Percentiles rank a stretch among this genome's conserved stretches.
Conservation (phyloP, 1,284 basidiomycete species). For the Ceratobasidium sp. region DNA sequence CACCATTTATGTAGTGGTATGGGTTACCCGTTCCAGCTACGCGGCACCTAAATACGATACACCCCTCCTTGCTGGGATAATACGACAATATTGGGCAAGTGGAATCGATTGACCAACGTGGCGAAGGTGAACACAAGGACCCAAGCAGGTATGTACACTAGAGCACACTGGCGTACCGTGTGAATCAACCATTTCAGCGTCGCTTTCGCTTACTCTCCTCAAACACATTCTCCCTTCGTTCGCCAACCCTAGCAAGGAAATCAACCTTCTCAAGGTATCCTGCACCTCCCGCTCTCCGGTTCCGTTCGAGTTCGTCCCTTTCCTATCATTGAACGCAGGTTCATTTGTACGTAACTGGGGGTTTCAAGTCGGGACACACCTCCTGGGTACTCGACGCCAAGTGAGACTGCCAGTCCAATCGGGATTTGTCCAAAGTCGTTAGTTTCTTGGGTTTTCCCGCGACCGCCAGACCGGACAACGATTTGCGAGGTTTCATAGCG, state of each 20-base stretch:
- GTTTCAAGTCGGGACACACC: constrained; percentile 46
- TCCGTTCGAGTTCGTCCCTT: constrained; percentile 72
- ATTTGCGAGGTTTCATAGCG: constrained; percentile 17
- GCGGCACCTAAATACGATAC: no score
- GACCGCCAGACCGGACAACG: constrained; percentile 18
- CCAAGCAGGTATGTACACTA: neutral
- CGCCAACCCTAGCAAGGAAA: constrained; percentile 74
- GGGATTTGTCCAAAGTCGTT: constrained; percentile 78
- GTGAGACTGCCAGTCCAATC: constrained; percentile 79
- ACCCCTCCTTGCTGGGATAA: no score
- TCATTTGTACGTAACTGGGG: neutral
- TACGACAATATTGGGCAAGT: no score
- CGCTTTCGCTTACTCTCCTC: constrained; percentile 54
- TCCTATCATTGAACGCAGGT: constrained; percentile 49
- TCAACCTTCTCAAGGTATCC: constrained; percentile 82
- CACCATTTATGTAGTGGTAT: no score
- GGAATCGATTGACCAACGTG: neutral
- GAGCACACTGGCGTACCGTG: neutral
- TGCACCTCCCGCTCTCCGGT: constrained; percentile 63
- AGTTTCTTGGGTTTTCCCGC: constrained; percentile 68
- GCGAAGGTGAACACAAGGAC: neutral
- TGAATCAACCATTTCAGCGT: constrained; percentile 5
- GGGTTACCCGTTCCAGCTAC: no score
- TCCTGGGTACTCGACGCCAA: constrained; percentile 51
- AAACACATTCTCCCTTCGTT: constrained; percentile 66